A percentile compares a stretch with the other conserved stretches of the same genome.
Conservation (phyloP, 2,329 filamentous ascomycete species). For the Colletotrichum navitas region DNA sequence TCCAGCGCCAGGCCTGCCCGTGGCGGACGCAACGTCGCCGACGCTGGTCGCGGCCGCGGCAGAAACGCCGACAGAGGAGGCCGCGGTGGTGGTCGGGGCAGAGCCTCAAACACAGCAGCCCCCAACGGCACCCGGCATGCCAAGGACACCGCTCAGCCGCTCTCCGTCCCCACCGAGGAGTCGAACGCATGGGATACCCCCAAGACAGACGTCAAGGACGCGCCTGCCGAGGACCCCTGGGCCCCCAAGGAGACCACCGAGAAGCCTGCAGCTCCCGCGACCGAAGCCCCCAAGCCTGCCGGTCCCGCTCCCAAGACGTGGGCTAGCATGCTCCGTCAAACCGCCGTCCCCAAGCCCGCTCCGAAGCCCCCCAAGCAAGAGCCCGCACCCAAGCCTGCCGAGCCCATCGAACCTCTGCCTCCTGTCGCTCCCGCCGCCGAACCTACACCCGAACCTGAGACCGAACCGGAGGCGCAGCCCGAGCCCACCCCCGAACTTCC, state of each 20-base stretch:
- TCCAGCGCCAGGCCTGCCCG: slow-evolving; percentile 65
- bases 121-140: slow-evolving; percentile 72
- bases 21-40: slow-evolving; percentile 72
- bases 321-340: slow-evolving; percentile 80
- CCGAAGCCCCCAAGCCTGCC: slow-evolving; percentile 55
- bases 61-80: slow-evolving; percentile 73
- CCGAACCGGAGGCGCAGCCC: slow-evolving; percentile 54
- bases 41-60: slow-evolving; percentile 70
- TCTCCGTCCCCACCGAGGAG: slow-evolving; percentile 78
- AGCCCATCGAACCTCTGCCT: slow-evolving; percentile 57
- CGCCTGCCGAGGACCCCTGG: slow-evolving; percentile 52
- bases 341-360: slow-evolving; percentile 68
- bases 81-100: slow-evolving; percentile 71
- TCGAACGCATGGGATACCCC: slow-evolving; percentile 69
- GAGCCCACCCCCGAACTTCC: slow-evolving; percentile 51
- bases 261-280: slow-evolving; percentile 51
- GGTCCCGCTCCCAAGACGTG: slow-evolving; percentile 70
- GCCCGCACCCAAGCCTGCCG: slow-evolving; percentile 60
- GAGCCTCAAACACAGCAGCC: slow-evolving; percentile 65
- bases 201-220: slow-evolving; percentile 54
- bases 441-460: slow-evolving; percentile 48
- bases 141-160: slow-evolving; percentile 62
- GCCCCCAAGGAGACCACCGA: slow-evolving; percentile 57
- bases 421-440: slow-evolving; percentile 46
- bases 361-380: slow-evolving; percentile 64